Conservation (phyloP, 2,329 filamentous ascomycete species). For the Colletotrichum karsti region DNA sequence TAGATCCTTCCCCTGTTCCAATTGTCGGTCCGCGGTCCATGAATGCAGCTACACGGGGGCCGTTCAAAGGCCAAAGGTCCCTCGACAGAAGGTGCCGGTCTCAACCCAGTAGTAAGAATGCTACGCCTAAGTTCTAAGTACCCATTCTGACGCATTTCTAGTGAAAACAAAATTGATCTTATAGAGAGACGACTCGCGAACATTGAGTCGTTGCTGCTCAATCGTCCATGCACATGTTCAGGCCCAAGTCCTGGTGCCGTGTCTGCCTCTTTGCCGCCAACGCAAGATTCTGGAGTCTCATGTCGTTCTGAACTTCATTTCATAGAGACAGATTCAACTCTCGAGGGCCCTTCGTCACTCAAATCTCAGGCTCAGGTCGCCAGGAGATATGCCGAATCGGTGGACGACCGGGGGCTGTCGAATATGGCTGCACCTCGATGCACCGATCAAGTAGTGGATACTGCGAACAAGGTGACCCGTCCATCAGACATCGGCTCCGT, state of each 20-base stretch:
- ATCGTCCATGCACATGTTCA: neutral
- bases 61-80: conserved; percentile 12
- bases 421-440: neutral
- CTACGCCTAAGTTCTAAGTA: neutral
- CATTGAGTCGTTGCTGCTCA: neutral
- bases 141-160: neutral
- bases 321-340: neutral
- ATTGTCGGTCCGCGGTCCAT: neutral
- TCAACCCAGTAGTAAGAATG: neutral
- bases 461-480: no score
- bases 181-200: neutral
- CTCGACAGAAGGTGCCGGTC: neutral
- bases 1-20: neutral
- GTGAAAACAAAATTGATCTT: conserved; percentile 6
- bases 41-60: conserved; percentile 1
- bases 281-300: no score
- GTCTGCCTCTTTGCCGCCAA: no score
- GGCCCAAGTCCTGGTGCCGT: no score
- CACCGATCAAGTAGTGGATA: neutral
- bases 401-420: neutral
- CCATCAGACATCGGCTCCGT: no score
- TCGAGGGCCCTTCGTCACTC: neutral
- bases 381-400: neutral
- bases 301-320: neutral
- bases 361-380: neutral